Evolutionary conservation across 2,329 filamentous ascomycete species (phyloP).

Genomic region (Diplodia seriata): DNA sequence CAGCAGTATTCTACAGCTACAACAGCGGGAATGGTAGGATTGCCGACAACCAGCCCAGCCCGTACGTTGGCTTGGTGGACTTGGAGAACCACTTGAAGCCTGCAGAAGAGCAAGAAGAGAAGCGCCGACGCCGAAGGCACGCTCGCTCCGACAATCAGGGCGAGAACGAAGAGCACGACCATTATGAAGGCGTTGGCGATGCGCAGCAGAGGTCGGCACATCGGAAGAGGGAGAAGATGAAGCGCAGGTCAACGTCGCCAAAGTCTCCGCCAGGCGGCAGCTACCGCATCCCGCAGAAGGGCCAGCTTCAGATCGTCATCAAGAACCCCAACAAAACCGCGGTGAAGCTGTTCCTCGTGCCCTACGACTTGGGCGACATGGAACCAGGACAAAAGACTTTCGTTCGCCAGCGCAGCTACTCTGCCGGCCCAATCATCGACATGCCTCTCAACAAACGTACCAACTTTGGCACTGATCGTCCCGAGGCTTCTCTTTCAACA

Average conservation of each 20-base stretch:
- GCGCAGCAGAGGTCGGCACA: slow-evolving; percentile 47
- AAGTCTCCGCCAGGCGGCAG: slow-evolving; percentile 79
- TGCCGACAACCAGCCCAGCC: slow-evolving; percentile 85
- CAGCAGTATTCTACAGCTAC: slow-evolving; percentile 96
- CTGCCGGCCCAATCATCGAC: slow-evolving; percentile 78
- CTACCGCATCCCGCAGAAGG: slow-evolving; percentile 92
- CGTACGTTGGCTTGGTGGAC: slow-evolving; percentile 93
- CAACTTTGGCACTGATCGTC: slow-evolving; percentile 60
- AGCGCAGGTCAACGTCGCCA: slow-evolving; percentile 62
- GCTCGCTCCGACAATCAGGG: slow-evolving; percentile 39
- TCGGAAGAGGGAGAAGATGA: slow-evolving; percentile 60
- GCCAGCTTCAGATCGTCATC: slow-evolving; percentile 94
- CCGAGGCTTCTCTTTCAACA: slow-evolving; percentile 60
- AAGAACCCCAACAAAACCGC: slow-evolving; percentile 99
- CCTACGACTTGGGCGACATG: slow-evolving; percentile 93
- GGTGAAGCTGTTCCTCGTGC: slow-evolving; percentile 92
- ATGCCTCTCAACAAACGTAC: slow-evolving; percentile 60
- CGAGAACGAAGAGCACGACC: slow-evolving; percentile 41
- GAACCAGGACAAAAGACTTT: slow-evolving; percentile 94
- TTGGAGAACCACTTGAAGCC: slow-evolving; percentile 78
- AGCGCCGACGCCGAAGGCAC: slow-evolving; percentile 51
- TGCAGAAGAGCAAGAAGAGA: slow-evolving; percentile 51
- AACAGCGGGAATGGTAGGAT: slow-evolving; percentile 71
- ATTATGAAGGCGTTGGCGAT: slow-evolving; percentile 25
- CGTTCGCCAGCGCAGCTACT: slow-evolving; percentile 92